Conservation (phyloP, 129 eudicot species). For the Flaveria linearis region DNA sequence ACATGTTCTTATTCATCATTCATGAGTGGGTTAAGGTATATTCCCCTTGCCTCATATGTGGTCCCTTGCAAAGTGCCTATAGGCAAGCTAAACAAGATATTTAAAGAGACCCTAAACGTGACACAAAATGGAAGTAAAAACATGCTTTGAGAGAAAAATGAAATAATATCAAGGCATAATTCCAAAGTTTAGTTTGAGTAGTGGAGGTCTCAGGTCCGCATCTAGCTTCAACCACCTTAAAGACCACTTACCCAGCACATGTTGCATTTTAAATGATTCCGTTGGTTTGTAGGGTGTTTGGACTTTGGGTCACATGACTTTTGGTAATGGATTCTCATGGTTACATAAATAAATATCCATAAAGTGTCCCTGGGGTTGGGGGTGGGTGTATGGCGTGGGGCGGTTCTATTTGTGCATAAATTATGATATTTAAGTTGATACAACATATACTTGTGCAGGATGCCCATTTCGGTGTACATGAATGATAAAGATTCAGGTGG, state of each 20-base stretch:
- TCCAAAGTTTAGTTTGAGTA: too few relatives aligned
- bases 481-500: conserved; percentile 77
- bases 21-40: conserved; percentile 15
- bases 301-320: too few relatives aligned
- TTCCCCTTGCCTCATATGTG: conserved; percentile 6
- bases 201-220: too few relatives aligned
- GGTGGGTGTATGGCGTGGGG: neutral
- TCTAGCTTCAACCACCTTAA: too few relatives aligned
- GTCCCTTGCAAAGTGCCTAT: conserved; percentile 11
- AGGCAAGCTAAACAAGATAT: neutral
- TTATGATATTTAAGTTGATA: too few relatives aligned
- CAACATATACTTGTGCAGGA: conserved; percentile 43
- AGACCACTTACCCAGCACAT: too few relatives aligned
- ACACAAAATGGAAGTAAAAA: conserved; percentile 5
- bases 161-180: neutral
- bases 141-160: neutral
- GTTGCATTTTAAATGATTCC: too few relatives aligned
- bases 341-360: too few relatives aligned
- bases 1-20: conserved; percentile 14
- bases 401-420: neutral
- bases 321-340: too few relatives aligned
- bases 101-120: neutral
- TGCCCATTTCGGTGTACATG: conserved; percentile 96
- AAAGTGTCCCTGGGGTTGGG: too few relatives aligned
- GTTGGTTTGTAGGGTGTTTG: too few relatives aligned